Conservation (phyloP, 768 basidiomycete species). For the Amanita inopinata region DNA sequence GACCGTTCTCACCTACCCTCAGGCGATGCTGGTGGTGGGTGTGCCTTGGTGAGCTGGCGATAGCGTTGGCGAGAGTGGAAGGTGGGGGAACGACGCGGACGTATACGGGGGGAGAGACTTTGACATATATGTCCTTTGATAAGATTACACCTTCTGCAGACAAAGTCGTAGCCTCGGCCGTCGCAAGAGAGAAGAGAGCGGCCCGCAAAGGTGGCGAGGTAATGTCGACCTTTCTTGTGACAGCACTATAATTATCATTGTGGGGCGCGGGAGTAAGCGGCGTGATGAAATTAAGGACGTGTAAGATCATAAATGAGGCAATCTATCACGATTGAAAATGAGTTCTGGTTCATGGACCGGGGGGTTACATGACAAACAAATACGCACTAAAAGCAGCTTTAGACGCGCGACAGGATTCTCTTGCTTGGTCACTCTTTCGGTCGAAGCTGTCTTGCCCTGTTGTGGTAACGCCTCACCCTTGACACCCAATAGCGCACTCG, state of each 20-base stretch:
- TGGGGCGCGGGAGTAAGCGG: slow-evolving; percentile 63
- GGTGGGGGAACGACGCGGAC: slow-evolving; percentile 35
- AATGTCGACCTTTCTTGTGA: slow-evolving; percentile 57
- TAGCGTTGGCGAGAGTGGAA: slow-evolving; percentile 8
- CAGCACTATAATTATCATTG: slow-evolving; percentile 21
- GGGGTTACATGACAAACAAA: slow-evolving; percentile 2
- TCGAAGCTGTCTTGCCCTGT: slow-evolving; percentile 12
- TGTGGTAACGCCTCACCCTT: slow-evolving; percentile 32
- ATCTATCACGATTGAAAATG: slow-evolving; percentile 36
- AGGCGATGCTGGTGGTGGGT: not conserved
- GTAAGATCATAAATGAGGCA: slow-evolving; percentile 82
- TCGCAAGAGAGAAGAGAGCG: slow-evolving; percentile 49
- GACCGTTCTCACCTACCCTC: slow-evolving; percentile 10
- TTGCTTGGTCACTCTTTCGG: slow-evolving; percentile 32
- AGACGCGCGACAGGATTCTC: slow-evolving; percentile 81
- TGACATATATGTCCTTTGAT: slow-evolving; percentile 38
- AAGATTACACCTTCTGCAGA: slow-evolving; percentile 9
- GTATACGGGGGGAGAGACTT: slow-evolving; percentile 51
- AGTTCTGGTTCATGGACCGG: not conserved
- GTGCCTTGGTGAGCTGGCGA: slow-evolving; percentile 12
- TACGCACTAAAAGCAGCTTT: slow-evolving; percentile 76
- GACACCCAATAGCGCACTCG: slow-evolving; percentile 20
- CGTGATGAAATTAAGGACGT: slow-evolving; percentile 87
- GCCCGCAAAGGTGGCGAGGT: slow-evolving; percentile 48
- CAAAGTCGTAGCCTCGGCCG: slow-evolving; percentile 17